These are phyloP conservation scores for Populus trichocarpa DNA, from an alignment of 441 rosid species.

Conservation along the genomic window DNA sequence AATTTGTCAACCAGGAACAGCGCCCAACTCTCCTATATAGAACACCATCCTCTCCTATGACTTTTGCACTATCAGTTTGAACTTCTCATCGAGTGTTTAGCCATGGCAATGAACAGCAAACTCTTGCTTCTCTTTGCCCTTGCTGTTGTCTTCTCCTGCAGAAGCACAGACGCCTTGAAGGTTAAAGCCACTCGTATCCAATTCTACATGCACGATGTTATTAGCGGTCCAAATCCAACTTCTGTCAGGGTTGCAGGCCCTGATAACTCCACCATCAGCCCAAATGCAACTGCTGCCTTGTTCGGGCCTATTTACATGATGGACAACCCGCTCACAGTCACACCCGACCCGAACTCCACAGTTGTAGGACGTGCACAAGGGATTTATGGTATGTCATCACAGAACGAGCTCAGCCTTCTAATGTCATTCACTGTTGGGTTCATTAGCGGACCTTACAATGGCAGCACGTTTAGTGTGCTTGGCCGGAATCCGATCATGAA, in stretches of 20 bases:
- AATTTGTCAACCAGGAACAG: too few relatives aligned
- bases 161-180: conserved; percentile 21
- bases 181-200: conserved; percentile 38
- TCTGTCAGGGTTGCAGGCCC: conserved; percentile 37
- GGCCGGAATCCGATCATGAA: conserved; percentile 45
- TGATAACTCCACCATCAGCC: conserved; percentile 33
- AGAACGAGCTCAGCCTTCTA: conserved; percentile 36
- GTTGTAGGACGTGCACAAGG: conserved; percentile 58
- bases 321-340: conserved; percentile 46
- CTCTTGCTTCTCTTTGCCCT: conserved; percentile 23
- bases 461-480: conserved; percentile 48
- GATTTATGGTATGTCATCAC: conserved; percentile 41
- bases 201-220: conserved; percentile 62
- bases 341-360: conserved; percentile 42
- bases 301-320: conserved; percentile 42
- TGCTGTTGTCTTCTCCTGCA: background rate
- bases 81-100: background rate
- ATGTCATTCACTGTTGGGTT: conserved; percentile 44
- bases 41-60: too few relatives aligned
- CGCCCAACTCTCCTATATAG: too few relatives aligned
- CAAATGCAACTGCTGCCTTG: conserved; percentile 15
- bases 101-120: conserved; percentile 26
- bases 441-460: conserved; percentile 45
- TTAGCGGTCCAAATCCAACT: conserved; percentile 38
- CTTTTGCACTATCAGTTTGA: too few relatives aligned